Evolutionary conservation across 805 yeast species (phyloP), one percentile per base, ranked within the genome.

Genomic region (Starmerella powellii): DNA sequence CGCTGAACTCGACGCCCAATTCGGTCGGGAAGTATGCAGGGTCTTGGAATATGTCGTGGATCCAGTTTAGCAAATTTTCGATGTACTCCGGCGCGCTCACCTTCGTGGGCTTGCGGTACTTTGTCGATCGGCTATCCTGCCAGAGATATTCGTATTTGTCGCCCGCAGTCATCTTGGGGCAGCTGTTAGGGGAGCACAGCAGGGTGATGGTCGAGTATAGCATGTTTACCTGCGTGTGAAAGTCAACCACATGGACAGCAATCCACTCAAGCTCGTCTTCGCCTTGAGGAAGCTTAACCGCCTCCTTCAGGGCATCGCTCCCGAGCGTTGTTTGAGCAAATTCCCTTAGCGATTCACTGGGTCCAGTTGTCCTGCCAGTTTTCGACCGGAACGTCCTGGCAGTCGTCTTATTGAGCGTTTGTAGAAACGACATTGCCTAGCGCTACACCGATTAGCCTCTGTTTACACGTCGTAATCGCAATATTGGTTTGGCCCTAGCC

Each of bases 121-220:
- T 62, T 32, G 74, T 65, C 50, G 66, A 67, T 15, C 47, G 35
- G 18, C 61, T 45, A 54, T 87, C 94, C 59, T 88, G 95, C 99
- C 99, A 91, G 46, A 91, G 69, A 57, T 91, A 91, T 62, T 91
- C 98, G 58, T 86, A 88, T 64, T 87, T 96, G 47, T 80, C 91
- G 0, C 97, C 88, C 17, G 99, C 99, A 44, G 83, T 87, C 99
- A 91, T 91, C 45, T 91, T 67, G 2, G 98, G 97, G 60, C 99
- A 91, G 2, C 93, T 73, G n/a, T 66, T 62, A 2, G 97, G 96
- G 0, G 96, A 85, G 61, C 99, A 91, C 57, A 91, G 87, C 63
- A 86, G 95, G 1, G 97, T 88, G 50, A 91, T 82, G 3, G 96
- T 77, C 8, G 96, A 95, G 55, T 91, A 88, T 6, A 88, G 67